A percentile compares a stretch with the other conserved stretches of the same genome.
Conservation (phyloP, 169 alveolate genomes). For the Plasmodium fragile region DNA sequence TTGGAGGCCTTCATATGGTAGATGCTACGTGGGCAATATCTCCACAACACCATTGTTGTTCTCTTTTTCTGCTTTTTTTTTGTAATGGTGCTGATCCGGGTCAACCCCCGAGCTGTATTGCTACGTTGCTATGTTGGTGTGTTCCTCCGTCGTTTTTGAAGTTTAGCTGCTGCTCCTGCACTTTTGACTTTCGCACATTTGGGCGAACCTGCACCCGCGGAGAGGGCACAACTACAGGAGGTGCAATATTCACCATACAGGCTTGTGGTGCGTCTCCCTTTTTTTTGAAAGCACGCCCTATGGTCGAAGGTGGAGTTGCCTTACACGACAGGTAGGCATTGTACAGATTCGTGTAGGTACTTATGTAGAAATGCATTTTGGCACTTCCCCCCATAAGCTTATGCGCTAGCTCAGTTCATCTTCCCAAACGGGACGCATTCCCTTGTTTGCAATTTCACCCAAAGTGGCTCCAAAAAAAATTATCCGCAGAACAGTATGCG, state of each 20-base stretch:
- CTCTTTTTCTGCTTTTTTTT: neutral
- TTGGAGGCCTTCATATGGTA: neutral
- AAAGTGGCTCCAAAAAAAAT: neutral
- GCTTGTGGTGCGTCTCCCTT: neutral
- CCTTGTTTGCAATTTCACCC: neutral
- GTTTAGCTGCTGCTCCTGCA: neutral
- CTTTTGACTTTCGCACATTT: neutral
- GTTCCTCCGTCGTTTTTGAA: neutral
- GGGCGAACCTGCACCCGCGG: neutral
- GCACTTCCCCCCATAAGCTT: neutral
- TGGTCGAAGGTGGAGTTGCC: neutral
- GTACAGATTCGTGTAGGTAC: neutral
- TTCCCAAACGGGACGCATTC: no score
- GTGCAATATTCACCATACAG: neutral
- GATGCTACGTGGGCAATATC: neutral
- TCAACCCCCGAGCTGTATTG: neutral
- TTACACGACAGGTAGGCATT: neutral
- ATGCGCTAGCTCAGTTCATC: no score
- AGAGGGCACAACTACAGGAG: neutral
- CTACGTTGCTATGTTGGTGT: neutral
- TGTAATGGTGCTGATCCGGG: neutral
- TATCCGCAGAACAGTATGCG: neutral
- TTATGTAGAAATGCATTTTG: neutral
- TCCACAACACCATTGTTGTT: neutral
- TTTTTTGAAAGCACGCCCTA: neutral